These are phyloP conservation scores for Leccinum griseonigrum DNA, from an alignment of 1,284 basidiomycete species.

Conservation along the genomic window DNA sequence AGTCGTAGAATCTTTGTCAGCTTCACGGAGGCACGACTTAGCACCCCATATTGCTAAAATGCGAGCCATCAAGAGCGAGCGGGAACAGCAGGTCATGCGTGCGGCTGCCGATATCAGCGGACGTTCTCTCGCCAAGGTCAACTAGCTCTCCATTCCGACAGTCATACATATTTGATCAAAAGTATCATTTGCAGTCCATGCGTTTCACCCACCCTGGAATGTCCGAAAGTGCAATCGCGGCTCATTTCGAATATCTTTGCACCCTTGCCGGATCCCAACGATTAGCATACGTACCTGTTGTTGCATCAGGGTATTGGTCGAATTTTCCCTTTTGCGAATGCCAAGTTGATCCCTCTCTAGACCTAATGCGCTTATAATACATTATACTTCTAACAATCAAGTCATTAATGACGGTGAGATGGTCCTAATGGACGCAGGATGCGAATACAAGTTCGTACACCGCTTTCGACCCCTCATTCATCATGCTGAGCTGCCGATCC, in stretches of 20 bases:
- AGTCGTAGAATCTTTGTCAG: slow-evolving; percentile 51
- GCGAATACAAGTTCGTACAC: slow-evolving; percentile 74
- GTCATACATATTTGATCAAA: background rate
- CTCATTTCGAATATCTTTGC: slow-evolving; percentile 89
- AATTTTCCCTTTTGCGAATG: background rate
- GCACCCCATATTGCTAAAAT: slow-evolving; percentile 61
- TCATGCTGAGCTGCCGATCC: slow-evolving; percentile 10
- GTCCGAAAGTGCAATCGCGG: slow-evolving; percentile 74
- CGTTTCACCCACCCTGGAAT: slow-evolving; percentile 69
- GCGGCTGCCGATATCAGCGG: slow-evolving; percentile 76
- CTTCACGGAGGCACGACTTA: slow-evolving; percentile 48
- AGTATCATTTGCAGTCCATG: slow-evolving; percentile 64
- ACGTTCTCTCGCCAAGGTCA: slow-evolving; percentile 73
- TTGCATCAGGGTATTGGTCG: slow-evolving; percentile 77
- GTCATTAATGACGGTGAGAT: slow-evolving; percentile 71
- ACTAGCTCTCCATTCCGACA: slow-evolving; percentile 2
- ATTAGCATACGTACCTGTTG: slow-evolving; percentile 91
- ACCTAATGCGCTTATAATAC: slow-evolving; percentile 84
- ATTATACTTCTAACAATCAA: slow-evolving; percentile 90
- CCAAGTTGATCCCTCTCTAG: slow-evolving; percentile 38
- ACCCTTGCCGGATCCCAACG: slow-evolving; percentile 77
- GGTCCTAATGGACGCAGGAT: slow-evolving; percentile 87
- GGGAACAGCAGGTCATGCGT: slow-evolving; percentile 71
- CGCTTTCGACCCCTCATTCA: background rate
- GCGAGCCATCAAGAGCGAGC: slow-evolving; percentile 67